Conservation (phyloP, 1,139 yeast genomes). For the Debaryomyces coudertii region DNA sequence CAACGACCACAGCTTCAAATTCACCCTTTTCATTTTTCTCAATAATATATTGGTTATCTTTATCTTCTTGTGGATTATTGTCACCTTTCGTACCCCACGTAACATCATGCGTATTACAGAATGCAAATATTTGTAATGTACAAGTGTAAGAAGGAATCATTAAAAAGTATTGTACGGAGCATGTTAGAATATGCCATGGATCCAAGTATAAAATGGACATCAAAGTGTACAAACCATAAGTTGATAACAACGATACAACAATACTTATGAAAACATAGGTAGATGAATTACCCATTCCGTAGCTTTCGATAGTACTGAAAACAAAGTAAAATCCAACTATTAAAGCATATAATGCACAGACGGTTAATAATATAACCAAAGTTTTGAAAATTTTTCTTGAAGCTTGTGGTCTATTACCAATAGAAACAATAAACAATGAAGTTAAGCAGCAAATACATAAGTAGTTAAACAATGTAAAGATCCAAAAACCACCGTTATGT, state of each 20-base stretch:
- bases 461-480: constrained; percentile 84
- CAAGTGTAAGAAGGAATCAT: constrained; percentile 91
- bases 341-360: constrained; percentile 82
- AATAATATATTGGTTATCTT: constrained; percentile 46
- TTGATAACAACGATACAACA: constrained; percentile 83
- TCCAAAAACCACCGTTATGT: constrained; percentile 71
- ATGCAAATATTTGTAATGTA: constrained; percentile 89
- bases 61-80: constrained; percentile 64
- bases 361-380: constrained; percentile 69
- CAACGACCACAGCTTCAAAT: constrained; percentile 88
- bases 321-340: constrained; percentile 84
- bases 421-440: constrained; percentile 84
- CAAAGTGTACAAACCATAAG: constrained; percentile 83
- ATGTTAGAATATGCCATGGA: constrained; percentile 92
- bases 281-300: constrained; percentile 42
- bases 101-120: constrained; percentile 94
- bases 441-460: constrained; percentile 78
- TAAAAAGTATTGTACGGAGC: constrained; percentile 81
- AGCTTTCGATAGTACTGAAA: constrained; percentile 49
- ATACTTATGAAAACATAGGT: constrained; percentile 71
- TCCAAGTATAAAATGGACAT: constrained; percentile 83
- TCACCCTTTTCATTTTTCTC: constrained; percentile 59
- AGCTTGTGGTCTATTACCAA: constrained; percentile 97
- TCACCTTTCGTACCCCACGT: constrained; percentile 99
- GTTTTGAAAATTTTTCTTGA: constrained; percentile 68